Percentiles rank a stretch among this genome's conserved stretches.
phyloP scores from a whole-genome alignment of 2,329 filamentous ascomycete genomes.

The Reticulascus tulasneorum region DNA sequence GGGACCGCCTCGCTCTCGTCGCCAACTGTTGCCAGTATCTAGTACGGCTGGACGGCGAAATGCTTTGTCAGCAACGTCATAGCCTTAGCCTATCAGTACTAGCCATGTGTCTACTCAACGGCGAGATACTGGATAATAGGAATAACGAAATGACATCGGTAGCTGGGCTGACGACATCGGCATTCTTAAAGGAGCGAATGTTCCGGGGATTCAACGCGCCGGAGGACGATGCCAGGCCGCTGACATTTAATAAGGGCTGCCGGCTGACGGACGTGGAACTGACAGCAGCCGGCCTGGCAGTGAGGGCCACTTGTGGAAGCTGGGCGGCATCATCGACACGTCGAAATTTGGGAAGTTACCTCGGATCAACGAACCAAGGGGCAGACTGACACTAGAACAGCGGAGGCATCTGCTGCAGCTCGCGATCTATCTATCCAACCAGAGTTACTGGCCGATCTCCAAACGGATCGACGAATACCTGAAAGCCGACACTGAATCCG shows the following conservation, averaged over 20 bases:
- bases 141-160: not conserved
- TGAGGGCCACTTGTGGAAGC: slow-evolving; percentile 22
- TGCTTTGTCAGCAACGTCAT: slow-evolving; percentile 9
- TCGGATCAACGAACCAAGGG: slow-evolving; percentile 5
- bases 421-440: not conserved
- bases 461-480: slow-evolving; percentile 10
- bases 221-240: not conserved
- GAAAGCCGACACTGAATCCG: slow-evolving; percentile 5
- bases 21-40: slow-evolving; percentile 30
- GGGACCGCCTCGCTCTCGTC: slow-evolving; percentile 24
- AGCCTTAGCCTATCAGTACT: slow-evolving; percentile 24
- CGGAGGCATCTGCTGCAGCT: slow-evolving; percentile 14
- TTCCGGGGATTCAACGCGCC: slow-evolving; percentile 18
- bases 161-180: slow-evolving; percentile 2
- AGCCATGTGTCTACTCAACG: slow-evolving; percentile 25
- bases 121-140: slow-evolving; percentile 30
- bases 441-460: slow-evolving; percentile 1
- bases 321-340: slow-evolving; percentile 15
- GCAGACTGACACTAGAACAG: slow-evolving; percentile 13
- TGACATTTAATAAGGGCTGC: slow-evolving; percentile 23
- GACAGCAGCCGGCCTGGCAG: slow-evolving; percentile 12
- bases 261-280: slow-evolving; percentile 17
- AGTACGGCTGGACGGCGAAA: slow-evolving; percentile 16
- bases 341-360: slow-evolving; percentile 11
- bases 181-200: slow-evolving; percentile 10